Percentiles rank a stretch among this genome's conserved stretches.
Evolutionary conservation across 2,329 filamentous ascomycete genomes (phyloP).

Genomic region (Botrytis hyacinthi): DNA sequence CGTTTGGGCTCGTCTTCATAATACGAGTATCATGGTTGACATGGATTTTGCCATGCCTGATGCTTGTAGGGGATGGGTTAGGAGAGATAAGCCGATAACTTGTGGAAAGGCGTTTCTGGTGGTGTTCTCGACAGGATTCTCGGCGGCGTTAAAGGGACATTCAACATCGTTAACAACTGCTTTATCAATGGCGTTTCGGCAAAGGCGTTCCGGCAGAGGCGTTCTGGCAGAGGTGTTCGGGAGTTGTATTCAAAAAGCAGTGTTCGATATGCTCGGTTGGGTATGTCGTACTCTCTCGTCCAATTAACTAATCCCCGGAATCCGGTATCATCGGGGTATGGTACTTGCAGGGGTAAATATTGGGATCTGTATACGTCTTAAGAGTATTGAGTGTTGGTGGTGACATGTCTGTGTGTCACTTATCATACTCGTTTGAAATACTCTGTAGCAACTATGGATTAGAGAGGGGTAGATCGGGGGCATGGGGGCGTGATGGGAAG

Average conservation of each 20-base stretch:
- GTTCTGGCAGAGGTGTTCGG: not conserved
- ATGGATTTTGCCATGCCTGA: not conserved
- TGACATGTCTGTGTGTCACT: not conserved
- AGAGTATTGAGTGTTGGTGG: not conserved
- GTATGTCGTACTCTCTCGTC: not conserved
- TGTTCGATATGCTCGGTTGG: not conserved
- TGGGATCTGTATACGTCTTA: not conserved
- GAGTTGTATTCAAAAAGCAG: not conserved
- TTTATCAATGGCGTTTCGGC: not conserved
- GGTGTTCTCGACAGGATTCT: not conserved
- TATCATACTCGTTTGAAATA: not conserved
- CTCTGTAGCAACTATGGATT: not conserved
- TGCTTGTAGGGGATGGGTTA: not conserved
- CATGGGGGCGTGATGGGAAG: not conserved
- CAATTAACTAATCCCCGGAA: not conserved
- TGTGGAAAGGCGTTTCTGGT: not conserved
- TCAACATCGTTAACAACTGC: not conserved
- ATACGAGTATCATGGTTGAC: not conserved
- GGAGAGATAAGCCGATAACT: not conserved
- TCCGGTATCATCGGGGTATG: not conserved
- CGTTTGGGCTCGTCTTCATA: not conserved
- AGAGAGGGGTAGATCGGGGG: not conserved
- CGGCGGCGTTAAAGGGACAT: not conserved
- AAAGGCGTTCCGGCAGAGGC: not conserved
- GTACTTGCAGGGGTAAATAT: not conserved